These are phyloP conservation scores for Centella asiatica DNA, from an alignment of 129 eudicot genomes.

Conservation along the genomic window DNA sequence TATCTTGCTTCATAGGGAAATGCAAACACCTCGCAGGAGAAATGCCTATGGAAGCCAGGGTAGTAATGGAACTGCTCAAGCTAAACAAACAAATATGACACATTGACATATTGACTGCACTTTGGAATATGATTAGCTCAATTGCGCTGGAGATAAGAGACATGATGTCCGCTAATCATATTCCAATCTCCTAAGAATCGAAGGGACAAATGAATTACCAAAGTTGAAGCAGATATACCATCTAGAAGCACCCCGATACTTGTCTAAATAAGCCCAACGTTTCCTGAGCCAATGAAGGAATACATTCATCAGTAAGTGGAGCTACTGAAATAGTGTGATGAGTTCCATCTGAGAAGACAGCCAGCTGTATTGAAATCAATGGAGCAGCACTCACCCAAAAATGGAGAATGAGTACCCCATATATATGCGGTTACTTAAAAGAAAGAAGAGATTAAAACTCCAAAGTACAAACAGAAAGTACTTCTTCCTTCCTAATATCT, in stretches of 20 bases:
- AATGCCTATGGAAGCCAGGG: no score
- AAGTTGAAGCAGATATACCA: conserved; percentile 99
- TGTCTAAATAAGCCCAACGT: conserved; percentile 63
- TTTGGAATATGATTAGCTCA: not conserved
- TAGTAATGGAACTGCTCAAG: no score
- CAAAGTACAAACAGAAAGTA: conserved; percentile 62
- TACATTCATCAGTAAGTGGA: conserved; percentile 5
- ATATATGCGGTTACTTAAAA: conserved; percentile 74
- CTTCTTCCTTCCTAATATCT: conserved; percentile 70
- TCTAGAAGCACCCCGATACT: conserved; percentile 78
- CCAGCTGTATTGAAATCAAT: not conserved
- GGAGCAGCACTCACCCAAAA: conserved; percentile 56
- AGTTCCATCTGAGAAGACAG: not conserved
- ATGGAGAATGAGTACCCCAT: conserved; percentile 72
- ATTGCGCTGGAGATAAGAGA: not conserved
- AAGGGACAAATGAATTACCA: conserved; percentile 39
- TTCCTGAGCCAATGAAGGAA: conserved; percentile 31
- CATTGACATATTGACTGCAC: not conserved
- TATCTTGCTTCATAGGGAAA: no score
- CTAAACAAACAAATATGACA: not conserved
- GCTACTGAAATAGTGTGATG: conserved; percentile 4
- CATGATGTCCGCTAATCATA: not conserved
- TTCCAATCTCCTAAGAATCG: not conserved
- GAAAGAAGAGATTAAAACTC: conserved; percentile 66
- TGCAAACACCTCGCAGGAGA: no score